Percentiles rank a stretch among this genome's conserved stretches.
phyloP scores from a whole-genome alignment of 495 filamentous ascomycete genomes.

The Aspergillus asperescens region DNA sequence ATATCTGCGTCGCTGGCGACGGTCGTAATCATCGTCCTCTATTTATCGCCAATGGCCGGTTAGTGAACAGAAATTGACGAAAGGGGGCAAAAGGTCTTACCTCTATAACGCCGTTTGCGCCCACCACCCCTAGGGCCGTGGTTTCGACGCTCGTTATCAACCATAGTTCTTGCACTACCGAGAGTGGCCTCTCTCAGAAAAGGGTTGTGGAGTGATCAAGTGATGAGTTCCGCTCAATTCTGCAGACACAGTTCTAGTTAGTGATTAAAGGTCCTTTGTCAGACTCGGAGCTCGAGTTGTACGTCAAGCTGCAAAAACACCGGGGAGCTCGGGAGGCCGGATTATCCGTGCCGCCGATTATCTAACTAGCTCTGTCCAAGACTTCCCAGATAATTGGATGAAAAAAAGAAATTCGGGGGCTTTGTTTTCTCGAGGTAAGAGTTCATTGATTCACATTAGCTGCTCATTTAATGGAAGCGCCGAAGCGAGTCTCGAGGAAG shows the following conservation, averaged over 20 bases:
- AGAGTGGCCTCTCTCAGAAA: not conserved
- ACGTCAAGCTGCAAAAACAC: conserved; percentile 19
- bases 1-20: conserved; percentile 69
- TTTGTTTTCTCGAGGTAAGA: no score
- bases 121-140: conserved; percentile 54
- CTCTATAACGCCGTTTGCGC: conserved; percentile 61
- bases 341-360: conserved; percentile 24
- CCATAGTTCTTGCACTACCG: conserved; percentile 47
- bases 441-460: no score
- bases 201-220: not conserved
- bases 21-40: conserved; percentile 76
- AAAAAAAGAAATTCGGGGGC: not conserved
- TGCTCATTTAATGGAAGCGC: no score
- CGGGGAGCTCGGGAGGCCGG: conserved; percentile 6
- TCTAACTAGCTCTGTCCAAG: conserved; percentile 12
- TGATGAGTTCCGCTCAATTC: not conserved
- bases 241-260: not conserved
- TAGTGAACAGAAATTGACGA: not conserved
- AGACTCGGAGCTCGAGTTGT: conserved; percentile 5
- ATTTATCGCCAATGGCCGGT: not conserved
- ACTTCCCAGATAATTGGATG: no score
- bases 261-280: conserved; percentile 7
- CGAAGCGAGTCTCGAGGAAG: no score
- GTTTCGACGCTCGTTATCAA: conserved; percentile 65
- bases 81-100: conserved; percentile 20